phyloP scores from a whole-genome alignment of 129 eudicot genomes.

The Heracleum sosnowskyi region DNA sequence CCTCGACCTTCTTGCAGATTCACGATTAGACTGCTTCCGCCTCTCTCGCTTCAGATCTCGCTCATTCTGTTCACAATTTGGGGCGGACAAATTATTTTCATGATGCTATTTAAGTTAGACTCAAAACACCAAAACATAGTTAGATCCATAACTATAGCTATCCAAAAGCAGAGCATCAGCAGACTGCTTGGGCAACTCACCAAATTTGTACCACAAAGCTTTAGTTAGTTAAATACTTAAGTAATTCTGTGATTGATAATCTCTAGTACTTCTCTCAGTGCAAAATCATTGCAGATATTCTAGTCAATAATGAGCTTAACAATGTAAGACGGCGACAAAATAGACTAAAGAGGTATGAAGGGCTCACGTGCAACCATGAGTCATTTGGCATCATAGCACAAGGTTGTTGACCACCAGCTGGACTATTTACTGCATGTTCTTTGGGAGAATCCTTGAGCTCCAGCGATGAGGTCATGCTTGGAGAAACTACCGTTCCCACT shows the following conservation, averaged over 20 bases:
- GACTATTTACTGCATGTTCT: slow-evolving; percentile 27
- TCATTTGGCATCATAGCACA: slow-evolving; percentile 37
- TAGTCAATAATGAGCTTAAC: neutral
- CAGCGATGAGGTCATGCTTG: slow-evolving; percentile 30
- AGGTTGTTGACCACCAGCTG: slow-evolving; percentile 26
- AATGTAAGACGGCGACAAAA: neutral
- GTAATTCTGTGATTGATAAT: neutral
- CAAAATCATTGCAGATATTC: neutral
- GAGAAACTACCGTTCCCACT: slow-evolving; percentile 31
- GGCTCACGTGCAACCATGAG: slow-evolving; percentile 56
- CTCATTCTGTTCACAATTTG: slow-evolving; percentile 50
- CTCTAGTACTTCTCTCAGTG: neutral
- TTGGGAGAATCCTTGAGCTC: slow-evolving; percentile 51
- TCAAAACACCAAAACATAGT: neutral
- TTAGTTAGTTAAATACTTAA: neutral
- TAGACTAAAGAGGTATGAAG: neutral
- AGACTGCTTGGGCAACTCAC: neutral
- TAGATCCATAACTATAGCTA: neutral
- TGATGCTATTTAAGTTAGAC: neutral
- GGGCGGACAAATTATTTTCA: neutral
- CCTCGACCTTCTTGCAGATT: slow-evolving; percentile 95
- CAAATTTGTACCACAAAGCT: neutral
- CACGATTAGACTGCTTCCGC: slow-evolving; percentile 92
- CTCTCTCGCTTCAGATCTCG: slow-evolving; percentile 82
- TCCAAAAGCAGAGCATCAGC: neutral